Base-by-base conservation (phyloP, 202 grass and related monocot species). In the Panicum virgatum region DNA sequence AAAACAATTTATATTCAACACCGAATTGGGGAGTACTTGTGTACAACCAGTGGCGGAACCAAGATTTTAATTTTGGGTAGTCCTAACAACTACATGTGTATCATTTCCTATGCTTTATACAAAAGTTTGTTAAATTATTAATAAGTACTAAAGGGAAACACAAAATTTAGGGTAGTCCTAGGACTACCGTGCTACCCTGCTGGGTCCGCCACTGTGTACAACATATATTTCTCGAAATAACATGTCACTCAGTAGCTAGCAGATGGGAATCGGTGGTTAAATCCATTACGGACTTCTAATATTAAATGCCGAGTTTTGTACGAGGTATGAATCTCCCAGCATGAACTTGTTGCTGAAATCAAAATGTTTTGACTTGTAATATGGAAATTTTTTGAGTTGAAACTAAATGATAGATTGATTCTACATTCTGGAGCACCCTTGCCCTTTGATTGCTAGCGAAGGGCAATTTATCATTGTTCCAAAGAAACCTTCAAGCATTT, bases 401-500 rank as follows among this genome's bases (percentile, higher is more conserved):
- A 58, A 66, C 25, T 5, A 54, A 29, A 61, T 75, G 68, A 18
- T 81, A 40, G 56, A 45, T 71, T 38, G 23, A 67, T 15, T 75
- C 59, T 37, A 42, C n/a, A 46, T 59, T 64, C 46, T 62, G 6
- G 18, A 79, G 56, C 47, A 66, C 12, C 67, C 80, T 63, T 19
- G 26, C 13, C 81, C 25, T 44, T 88, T 75, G 18, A 6, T 25
- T 19, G 61, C 51, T 26, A 19, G 45, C 6, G 53, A 78, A 78
- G 48, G 50, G 66, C 75, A 79, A 53, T 42, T 16, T 40, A 25
- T 25, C 15, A 37, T 25, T 62, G 76, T 12, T 12, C 72, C 75
- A 34, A 56, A 52, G 61, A 88, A 75, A 80, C 69, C 12, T 84
- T 62, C 30, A 61, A 84, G 53, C 6, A n/a, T 22, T 69, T 72